Percentiles rank a stretch among this genome's conserved stretches.
Conservation (phyloP, 2,329 filamentous ascomycete species). For the Exophiala calicioides region DNA sequence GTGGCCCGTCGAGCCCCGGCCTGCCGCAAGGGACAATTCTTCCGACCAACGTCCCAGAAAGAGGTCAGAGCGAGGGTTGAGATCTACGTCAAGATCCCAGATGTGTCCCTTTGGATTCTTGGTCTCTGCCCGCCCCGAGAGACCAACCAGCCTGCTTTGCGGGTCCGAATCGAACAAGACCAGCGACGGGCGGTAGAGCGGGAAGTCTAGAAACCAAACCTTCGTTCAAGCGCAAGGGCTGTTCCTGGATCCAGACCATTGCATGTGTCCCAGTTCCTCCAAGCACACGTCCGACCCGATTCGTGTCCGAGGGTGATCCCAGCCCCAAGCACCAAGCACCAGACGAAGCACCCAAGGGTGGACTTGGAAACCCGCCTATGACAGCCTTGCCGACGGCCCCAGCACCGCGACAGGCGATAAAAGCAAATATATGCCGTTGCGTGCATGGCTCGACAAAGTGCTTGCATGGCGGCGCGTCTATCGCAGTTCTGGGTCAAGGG, state of each 20-base stretch:
- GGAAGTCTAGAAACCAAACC: conserved; percentile 16
- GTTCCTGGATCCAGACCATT: conserved; percentile 10
- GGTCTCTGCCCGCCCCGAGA: too few relatives aligned
- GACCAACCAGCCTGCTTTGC: conserved; percentile 1
- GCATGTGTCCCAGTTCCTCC: background rate
- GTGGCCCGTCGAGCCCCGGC: conserved; percentile 13
- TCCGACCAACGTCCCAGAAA: conserved; percentile 7
- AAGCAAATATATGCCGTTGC: conserved; percentile 4
- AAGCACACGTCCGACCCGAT: conserved; percentile 1
- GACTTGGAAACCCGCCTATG: background rate
- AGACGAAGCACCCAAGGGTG: background rate
- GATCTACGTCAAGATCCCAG: conserved; percentile 9
- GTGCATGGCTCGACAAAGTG: conserved; percentile 22
- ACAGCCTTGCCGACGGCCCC: conserved; percentile 14
- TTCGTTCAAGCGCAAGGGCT: conserved; percentile 15
- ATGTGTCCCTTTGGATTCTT: conserved; percentile 10
- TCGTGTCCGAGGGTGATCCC: background rate
- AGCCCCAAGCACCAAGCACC: background rate
- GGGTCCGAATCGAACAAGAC: conserved; percentile 10
- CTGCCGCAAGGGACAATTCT: conserved; percentile 23
- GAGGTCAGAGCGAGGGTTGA: conserved; percentile 15
- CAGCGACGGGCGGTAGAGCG: conserved; percentile 9
- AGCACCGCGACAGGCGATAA: conserved; percentile 14
- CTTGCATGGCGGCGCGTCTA: conserved; percentile 18
- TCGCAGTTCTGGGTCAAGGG: conserved; percentile 8